Evolutionary conservation across 75 land plant genomes (phyloP), one percentile per base, ranked within the genome.

Genomic region (Pseudotsuga menziesii): DNA sequence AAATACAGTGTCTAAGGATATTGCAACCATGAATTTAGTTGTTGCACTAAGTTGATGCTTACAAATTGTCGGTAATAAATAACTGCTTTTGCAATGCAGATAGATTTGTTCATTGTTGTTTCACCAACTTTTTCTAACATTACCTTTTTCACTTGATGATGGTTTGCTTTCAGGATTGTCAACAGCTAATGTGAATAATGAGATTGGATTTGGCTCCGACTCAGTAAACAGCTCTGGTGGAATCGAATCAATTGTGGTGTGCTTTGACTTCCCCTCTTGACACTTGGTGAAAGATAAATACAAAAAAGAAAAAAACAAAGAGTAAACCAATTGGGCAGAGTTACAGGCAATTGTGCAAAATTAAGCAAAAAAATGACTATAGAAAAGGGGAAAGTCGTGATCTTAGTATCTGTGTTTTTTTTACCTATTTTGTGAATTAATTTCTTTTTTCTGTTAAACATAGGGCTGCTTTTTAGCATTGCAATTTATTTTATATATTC

Each of bases 181-280:
- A n/a, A 72, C 74, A 77, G 83, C 86, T 22, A 75, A 56, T 60
- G 78, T 77, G 44, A 74, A 66, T 26, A 63, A 67, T 36, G 86
- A 84, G 58, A 81, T 84, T 56, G 86, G 86, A 32, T 84, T 81
- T 17, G 83, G 86, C n/a, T 81, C 79, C 16, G 71, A 77, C 39
- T 61, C 9, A 20, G 41, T 15, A 61, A 77, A 52, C 44, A 58
- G 25, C 7, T 60, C 70, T 62, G 78, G 70, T 36, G 54, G 54
- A 26, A 41, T 26, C 20, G 78, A 77, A 77, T 61, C 66, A n/a
- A 57, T 62, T 39, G 54, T 77, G 70, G 78, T 62, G 29, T 15
- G 67, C 36, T 63, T 63, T 63, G 32, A 63, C 15, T 29, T 63
- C 3, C 32, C 67, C 3, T n/a, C 36, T 63, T 27, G 17, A 23